Conservation (phyloP, 768 basidiomycete genomes). For the Myochromella boudieri region DNA sequence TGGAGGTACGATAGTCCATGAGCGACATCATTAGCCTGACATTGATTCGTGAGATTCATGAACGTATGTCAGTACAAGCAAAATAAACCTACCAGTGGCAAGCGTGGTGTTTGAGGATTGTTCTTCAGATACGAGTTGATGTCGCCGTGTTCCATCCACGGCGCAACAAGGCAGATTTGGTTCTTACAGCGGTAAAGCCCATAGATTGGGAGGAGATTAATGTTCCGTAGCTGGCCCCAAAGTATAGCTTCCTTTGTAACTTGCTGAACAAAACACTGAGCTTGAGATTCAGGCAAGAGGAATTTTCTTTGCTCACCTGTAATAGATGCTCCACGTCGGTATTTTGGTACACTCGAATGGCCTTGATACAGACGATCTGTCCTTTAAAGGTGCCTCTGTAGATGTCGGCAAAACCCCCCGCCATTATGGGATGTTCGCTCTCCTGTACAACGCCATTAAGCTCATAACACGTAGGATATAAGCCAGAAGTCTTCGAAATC, state of each 20-base stretch:
- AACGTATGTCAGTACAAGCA: neutral
- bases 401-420: neutral
- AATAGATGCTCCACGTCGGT: neutral
- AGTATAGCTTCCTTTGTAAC: neutral
- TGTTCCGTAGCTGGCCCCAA: neutral
- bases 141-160: constrained; percentile 5
- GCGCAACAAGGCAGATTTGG: neutral
- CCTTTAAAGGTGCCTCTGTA: neutral
- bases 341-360: neutral
- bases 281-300: neutral
- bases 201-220: constrained; percentile 5
- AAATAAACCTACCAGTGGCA: neutral
- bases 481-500: neutral
- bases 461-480: neutral
- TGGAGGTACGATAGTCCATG: neutral
- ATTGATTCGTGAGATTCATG: neutral
- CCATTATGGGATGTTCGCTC: neutral
- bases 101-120: neutral
- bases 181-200: constrained; percentile 2
- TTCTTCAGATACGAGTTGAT: neutral
- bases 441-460: neutral
- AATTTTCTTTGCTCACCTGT: neutral
- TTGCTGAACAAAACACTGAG: neutral
- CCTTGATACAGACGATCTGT: neutral
- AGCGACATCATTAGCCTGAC: neutral